Conservation (phyloP, 768 basidiomycete species). For the Lactarius vividus region DNA sequence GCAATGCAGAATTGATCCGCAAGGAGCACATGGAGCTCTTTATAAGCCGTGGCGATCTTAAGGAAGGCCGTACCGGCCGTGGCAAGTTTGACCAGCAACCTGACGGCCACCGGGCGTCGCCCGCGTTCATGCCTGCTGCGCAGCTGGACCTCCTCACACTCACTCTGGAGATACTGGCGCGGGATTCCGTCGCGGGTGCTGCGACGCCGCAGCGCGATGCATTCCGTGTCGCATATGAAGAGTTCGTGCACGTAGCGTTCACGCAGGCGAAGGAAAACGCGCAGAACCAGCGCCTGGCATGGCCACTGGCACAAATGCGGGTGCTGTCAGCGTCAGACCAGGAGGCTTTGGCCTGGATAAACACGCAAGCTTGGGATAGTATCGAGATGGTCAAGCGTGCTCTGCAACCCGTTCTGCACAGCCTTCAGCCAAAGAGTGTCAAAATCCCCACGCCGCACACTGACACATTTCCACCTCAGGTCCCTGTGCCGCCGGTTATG, state of each 20-base stretch:
- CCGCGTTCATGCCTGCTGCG: not conserved
- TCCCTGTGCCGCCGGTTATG: too few species aligned
- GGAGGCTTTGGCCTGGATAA: not conserved
- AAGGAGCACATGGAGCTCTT: too few species aligned
- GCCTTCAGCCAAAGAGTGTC: too few species aligned
- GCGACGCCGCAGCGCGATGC: not conserved
- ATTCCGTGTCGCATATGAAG: not conserved
- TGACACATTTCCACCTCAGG: too few species aligned
- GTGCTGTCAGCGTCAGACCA: not conserved
- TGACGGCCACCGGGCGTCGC: too few species aligned
- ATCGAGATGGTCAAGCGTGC: not conserved
- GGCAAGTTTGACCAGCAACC: not conserved
- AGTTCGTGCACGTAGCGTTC: not conserved
- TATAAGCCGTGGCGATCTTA: too few species aligned
- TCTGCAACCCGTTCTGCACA: not conserved
- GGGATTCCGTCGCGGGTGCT: not conserved
- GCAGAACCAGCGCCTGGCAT: not conserved
- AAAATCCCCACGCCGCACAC: too few species aligned
- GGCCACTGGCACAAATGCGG: not conserved
- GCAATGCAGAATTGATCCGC: too few species aligned
- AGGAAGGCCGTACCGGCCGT: not conserved
- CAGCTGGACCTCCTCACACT: not conserved
- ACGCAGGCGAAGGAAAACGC: too few species aligned
- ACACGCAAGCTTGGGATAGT: not conserved
- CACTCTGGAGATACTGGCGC: not conserved